Evolutionary conservation across 2,329 filamentous ascomycete genomes (phyloP).

Genomic region (Sclerotinia spermophila): DNA sequence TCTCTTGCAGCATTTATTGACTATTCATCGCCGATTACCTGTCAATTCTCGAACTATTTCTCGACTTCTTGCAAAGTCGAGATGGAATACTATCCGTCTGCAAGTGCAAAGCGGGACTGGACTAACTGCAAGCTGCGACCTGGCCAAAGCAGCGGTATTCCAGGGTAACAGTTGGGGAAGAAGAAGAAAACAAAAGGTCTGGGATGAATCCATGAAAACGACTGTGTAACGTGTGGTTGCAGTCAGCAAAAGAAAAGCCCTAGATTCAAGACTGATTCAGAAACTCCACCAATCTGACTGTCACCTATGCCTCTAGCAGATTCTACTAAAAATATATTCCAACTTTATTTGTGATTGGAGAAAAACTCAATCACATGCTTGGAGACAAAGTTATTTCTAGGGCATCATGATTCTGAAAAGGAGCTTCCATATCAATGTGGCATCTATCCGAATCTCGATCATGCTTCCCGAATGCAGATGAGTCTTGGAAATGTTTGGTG

Average conservation of each 20-base stretch:
- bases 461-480: not conserved
- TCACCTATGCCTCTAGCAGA: not conserved
- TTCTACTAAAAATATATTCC: not conserved
- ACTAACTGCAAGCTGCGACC: not conserved
- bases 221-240: not conserved
- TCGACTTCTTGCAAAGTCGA: not conserved
- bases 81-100: not conserved
- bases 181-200: not conserved
- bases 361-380: not conserved
- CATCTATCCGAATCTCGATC: not conserved
- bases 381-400: not conserved
- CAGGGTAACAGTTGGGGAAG: not conserved
- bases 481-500: not conserved
- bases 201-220: not conserved
- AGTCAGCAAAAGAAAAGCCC: not conserved
- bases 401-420: not conserved
- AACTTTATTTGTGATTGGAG: no score
- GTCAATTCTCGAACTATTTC: not conserved
- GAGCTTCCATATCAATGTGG: not conserved
- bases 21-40: not conserved
- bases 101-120: not conserved
- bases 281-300: not conserved
- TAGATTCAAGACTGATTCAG: not conserved
- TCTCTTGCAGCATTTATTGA: not conserved
- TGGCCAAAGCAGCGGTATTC: not conserved